Conservation (phyloP, 2,329 filamentous ascomycete genomes). For the Colletotrichum zoysiae region DNA sequence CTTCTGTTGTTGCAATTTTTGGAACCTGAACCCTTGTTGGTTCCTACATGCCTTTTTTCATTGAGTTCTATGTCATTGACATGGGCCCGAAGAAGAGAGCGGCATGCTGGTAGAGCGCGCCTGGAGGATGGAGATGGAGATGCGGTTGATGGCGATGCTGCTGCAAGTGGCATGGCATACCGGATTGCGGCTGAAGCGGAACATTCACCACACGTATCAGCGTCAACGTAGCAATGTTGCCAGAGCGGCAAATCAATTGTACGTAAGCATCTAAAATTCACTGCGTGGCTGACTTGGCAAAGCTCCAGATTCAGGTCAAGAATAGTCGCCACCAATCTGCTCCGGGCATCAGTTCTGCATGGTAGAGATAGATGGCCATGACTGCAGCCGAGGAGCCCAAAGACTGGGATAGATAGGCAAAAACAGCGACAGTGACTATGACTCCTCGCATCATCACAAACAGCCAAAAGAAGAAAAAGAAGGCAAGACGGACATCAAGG, state of each 20-base stretch:
- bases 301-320: too few species aligned
- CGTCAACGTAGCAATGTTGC: background rate
- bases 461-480: too few species aligned
- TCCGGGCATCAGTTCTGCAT: background rate
- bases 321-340: too few species aligned
- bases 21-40: background rate
- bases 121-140: background rate
- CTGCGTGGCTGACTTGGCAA: background rate
- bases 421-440: background rate
- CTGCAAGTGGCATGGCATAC: background rate
- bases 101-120: background rate
- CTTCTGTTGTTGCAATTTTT: constrained; percentile 3
- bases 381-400: background rate
- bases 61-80: constrained; percentile 2
- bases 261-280: background rate
- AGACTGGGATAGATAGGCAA: too few species aligned
- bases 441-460: background rate
- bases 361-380: background rate
- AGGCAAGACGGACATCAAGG: too few species aligned
- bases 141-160: background rate
- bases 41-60: background rate
- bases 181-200: background rate
- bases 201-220: background rate
- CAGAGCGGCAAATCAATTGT: too few species aligned
- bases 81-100: background rate